Evolutionary conservation across 805 yeast species (phyloP), one percentile per base, ranked within the genome.

Genomic region (Candida namnaoensis): DNA sequence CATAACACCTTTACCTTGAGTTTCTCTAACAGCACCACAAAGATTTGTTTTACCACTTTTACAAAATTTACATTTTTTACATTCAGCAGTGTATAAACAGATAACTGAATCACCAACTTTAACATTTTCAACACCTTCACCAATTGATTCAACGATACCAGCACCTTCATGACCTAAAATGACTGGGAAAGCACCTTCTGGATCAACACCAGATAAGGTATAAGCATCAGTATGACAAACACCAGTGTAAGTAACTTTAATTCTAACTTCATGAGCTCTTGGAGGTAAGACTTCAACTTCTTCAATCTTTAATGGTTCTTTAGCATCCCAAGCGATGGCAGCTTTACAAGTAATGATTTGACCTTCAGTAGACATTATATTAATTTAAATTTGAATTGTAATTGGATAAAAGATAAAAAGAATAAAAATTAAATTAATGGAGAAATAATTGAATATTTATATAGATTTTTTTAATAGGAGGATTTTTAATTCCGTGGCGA

Each of bases 181-280:
- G 15, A 80, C 82, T 14, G 98, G 98, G 76, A 88, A 88, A 12
- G 82, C 85, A 54, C 98, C 99, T 68, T 93, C 99, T 42, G 98
- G 93, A 64, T 93, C 99, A 43, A 70, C 75, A 45, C 99, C 99
- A 38, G 95, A 82, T 51, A 93, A 73, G 10, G 98, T 91, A 72
- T 83, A 93, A 34, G 97, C 97, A 62, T 93, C 99, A 32, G 99
- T 93, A 71, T 93, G 99, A 65, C 99, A 93, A 34, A 93, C 96
- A 61, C 97, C 99, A 28, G 97, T 85, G 69, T 84, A 74, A 40
- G 71, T 72, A 44, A 93, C 68, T 66, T 88, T 84, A 62, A 93
- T 85, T 65, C 99, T 83, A 38, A 93, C 98, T 68, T 93, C 99
- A 61, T 93, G 97, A 38, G 96, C 95, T 64, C 78, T 83, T 52